Base-by-base conservation (phyloP, 2,329 filamentous ascomycete species). In the Exophiala calicioides region DNA sequence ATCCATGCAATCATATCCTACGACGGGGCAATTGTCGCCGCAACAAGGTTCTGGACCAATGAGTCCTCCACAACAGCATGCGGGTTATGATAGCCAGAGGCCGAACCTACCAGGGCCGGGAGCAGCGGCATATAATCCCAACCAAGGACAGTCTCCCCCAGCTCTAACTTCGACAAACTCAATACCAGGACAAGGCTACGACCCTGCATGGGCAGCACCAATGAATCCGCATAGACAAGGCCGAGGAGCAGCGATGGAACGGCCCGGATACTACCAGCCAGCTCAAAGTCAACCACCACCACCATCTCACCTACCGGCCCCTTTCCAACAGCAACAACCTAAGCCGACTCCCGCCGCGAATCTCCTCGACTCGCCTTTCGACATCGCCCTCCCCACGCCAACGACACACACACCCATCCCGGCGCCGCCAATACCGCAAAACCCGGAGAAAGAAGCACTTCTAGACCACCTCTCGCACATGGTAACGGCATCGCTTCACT, bases 361-460 rank as follows among this genome's bases (percentile, higher is more conserved):
- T 58, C 75, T 86, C 35, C 73, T 86, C 42, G 79, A 80, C 24
- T 81, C 81, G 15, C 78, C 80, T 1, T 80, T 84, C 44, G 78
- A 83, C 50, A 69, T 82, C 4, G 73, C 79, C 16, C 66, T 82
- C 3, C 77, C 79, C 65, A 34, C 44, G 60, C 12, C 60, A 63
- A 40, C 48, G 69, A 75, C 35, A 13, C 66, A 15, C 9, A 37
- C 58, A 4, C 62, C 63, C 40, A 64, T 82, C 5, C 77, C 85
- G 4, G 81, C 89, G 1, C 91, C 93, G 0, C 90, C 91, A 0
- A 89, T 96, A 23, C 91, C 93, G 0, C 90, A 90, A 0, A 98
- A 98, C 61, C 93, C 93, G 0, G 89, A 97, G 68, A 96, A 95
- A 65, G 90, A 97, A 66, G 85, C 86, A 15, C 79, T 97, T 12